Percentiles rank a stretch among this genome's conserved stretches.
Conservation (phyloP, 2,329 filamentous ascomycete genomes). For the Didymella exigua region DNA sequence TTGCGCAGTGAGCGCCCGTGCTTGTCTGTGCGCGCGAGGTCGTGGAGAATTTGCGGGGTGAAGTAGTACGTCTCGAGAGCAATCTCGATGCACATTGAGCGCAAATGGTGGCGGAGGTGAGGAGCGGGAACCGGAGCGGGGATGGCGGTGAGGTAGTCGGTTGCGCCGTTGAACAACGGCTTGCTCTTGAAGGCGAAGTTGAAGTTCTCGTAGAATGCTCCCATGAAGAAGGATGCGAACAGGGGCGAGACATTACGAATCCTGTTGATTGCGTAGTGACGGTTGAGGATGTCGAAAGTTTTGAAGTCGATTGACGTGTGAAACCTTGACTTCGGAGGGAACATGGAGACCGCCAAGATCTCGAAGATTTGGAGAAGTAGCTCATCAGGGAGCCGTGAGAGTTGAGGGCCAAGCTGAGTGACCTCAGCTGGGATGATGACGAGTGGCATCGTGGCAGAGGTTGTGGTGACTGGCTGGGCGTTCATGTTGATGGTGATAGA, state of each 20-base stretch:
- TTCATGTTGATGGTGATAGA: background rate
- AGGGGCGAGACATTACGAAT: constrained; percentile 11
- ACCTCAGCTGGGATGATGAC: constrained; percentile 8
- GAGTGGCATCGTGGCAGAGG: constrained; percentile 3
- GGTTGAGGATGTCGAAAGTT: constrained; percentile 13
- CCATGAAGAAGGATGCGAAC: constrained; percentile 11
- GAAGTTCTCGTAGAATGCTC: constrained; percentile 19
- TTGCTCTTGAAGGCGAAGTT: constrained; percentile 7
- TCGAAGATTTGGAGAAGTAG: constrained; percentile 23
- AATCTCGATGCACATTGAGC: constrained; percentile 13
- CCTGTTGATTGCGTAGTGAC: constrained; percentile 2
- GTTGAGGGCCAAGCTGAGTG: constrained; percentile 3
- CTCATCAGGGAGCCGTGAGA: constrained; percentile 21
- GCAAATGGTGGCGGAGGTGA: background rate
- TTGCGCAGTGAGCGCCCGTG: background rate
- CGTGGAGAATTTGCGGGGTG: background rate
- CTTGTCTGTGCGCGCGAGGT: background rate
- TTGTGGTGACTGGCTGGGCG: background rate
- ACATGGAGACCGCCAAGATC: background rate
- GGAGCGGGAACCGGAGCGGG: constrained; percentile 2
- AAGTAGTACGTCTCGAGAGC: constrained; percentile 16
- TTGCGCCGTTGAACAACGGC: background rate
- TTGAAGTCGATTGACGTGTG: constrained; percentile 3
- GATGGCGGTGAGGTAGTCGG: background rate
- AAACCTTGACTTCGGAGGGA: background rate